These are phyloP conservation scores for Truncatella angustata DNA, from an alignment of 2,329 filamentous ascomycete genomes.

Conservation along the genomic window DNA sequence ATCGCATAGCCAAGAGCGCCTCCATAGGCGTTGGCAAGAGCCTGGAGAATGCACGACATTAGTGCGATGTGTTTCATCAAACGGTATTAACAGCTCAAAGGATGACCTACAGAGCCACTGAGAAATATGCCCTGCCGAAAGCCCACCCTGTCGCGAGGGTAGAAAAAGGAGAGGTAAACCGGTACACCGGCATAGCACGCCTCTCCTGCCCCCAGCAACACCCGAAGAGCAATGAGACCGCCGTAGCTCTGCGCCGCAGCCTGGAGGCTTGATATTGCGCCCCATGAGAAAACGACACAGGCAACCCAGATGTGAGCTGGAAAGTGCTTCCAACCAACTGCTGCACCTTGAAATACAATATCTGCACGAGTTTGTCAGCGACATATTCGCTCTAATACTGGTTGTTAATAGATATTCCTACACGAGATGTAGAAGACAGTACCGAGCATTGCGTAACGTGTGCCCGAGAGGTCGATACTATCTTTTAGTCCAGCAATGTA, in stretches of 20 bases:
- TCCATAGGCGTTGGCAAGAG: constrained; percentile 36
- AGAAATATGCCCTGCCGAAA: constrained; percentile 55
- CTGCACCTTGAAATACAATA: constrained; percentile 16
- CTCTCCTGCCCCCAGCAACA: constrained; percentile 41
- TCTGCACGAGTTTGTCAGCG: constrained; percentile 1
- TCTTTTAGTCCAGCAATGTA: constrained; percentile 28
- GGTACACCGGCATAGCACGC: constrained; percentile 34
- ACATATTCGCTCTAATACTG: background rate
- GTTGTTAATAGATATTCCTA: background rate
- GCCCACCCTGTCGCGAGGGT: constrained; percentile 54
- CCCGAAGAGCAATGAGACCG: constrained; percentile 39
- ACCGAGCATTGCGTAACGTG: constrained; percentile 25
- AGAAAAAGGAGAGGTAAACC: constrained; percentile 53
- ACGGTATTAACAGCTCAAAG: too few species aligned
- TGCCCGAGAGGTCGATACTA: constrained; percentile 20
- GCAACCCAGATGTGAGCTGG: constrained; percentile 36
- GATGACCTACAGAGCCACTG: constrained; percentile 30
- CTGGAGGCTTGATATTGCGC: constrained; percentile 39
- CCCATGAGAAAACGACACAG: constrained; percentile 41
- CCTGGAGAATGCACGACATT: constrained; percentile 6
- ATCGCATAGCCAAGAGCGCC: constrained; percentile 37
- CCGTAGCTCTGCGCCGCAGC: constrained; percentile 35
- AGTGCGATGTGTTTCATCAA: background rate
- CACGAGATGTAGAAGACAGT: constrained; percentile 24
- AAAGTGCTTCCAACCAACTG: constrained; percentile 18